phyloP scores from a whole-genome alignment of 2,329 filamentous ascomycete species.

The Fusarium begoniae region DNA sequence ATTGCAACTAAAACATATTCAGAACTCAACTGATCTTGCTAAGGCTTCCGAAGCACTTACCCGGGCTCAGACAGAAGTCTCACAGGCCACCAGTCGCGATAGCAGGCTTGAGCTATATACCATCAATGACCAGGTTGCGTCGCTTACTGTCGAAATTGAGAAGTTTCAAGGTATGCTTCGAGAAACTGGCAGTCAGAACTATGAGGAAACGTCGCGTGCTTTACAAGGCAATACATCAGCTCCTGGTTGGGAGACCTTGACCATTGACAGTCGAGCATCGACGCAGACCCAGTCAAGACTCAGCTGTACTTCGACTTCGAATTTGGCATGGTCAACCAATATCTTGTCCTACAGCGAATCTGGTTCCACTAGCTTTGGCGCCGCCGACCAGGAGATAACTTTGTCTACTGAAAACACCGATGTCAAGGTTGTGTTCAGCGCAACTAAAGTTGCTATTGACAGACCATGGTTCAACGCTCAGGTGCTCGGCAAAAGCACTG shows the following conservation, averaged over 20 bases:
- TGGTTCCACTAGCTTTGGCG: background rate
- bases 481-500: background rate
- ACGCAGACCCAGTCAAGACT: background rate
- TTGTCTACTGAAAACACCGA: background rate
- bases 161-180: background rate
- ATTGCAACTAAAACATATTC: background rate
- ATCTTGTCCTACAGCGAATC: background rate
- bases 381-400: accelerated
- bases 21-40: background rate
- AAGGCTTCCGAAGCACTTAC: background rate
- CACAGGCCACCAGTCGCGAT: background rate
- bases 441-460: background rate
- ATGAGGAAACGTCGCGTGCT: accelerated
- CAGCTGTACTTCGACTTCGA: background rate
- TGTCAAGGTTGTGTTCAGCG: background rate
- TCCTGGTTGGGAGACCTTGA: background rate
- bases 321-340: background rate
- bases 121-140: background rate
- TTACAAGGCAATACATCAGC: background rate
- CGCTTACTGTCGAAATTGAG: background rate
- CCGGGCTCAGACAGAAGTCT: background rate
- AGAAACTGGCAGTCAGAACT: background rate
- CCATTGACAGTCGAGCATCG: background rate
- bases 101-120: background rate
- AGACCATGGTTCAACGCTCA: background rate